Evolutionary conservation across 2,329 filamentous ascomycete genomes (phyloP), one percentile per base, ranked within the genome.

Genomic region (Fusarium falciforme): DNA sequence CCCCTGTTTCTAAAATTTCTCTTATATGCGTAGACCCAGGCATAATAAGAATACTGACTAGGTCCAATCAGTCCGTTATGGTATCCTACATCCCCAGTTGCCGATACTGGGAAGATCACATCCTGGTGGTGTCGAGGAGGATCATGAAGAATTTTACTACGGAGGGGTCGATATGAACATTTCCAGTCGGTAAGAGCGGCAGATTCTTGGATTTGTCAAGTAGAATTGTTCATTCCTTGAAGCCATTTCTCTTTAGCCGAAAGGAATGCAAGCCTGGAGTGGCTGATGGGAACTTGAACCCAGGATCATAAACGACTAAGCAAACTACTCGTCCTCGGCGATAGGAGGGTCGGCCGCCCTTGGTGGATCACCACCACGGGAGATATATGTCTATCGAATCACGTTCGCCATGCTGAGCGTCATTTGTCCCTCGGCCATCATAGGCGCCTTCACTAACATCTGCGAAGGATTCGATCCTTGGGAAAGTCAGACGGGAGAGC

Each of bases 321-420:
- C 74, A 11, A 81, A 82, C 82, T 80, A 83, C 5, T 68, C 52
- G 25, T 81, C 79, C 2, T 82, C 66, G 2, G 66, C 25, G 52
- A 82, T 80, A 1, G 38, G 64, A 80, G 0, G 80, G 70, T 6
- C 67, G 68, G 2, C 77, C 78, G 65, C 79, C 44, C 59, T 72
- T 4, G 74, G 17, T 1, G 79, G 78, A 4, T 81, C 61, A 3
- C 79, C 57, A 0, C 35, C 38, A 3, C 12, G 35, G 3, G 79
- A 78, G 40, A 81, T 76, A 14, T 79, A 79, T n/a, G 73, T 66
- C 2, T 79, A 61, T 5, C 67, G 73, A 38, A 82, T 44, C 66
- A 84, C 77, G 20, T 84, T 80, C 61, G 81, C 86, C 83, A 87
- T 85, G 63, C 84, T 84, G 2, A 81, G 77, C 3, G 82, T 84